Base-by-base conservation (phyloP, 306 rosid species). In the Leucaena leucocephala region DNA sequence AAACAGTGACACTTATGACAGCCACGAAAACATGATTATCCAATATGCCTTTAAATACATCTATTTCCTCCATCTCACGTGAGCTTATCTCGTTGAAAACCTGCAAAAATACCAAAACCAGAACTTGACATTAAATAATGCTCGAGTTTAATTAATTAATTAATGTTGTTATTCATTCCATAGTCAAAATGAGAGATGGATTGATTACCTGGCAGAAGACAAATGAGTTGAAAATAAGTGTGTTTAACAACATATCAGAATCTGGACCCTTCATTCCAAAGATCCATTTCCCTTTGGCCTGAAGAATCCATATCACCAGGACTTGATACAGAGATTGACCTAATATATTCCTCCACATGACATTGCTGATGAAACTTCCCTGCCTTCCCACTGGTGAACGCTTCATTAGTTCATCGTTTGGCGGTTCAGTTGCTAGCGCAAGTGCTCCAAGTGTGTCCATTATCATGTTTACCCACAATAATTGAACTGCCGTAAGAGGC, bases 401-500 rank as follows among this genome's bases (percentile, higher is more conserved):
- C 89, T 92, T 94, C 98, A 94, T 95, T 49, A 95, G 75, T 40
- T 89, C 97, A n/a, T 95, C 83, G 21, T 77, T 95, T 46, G 98
- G 98, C 82, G 98, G 98, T 88, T 95, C 98, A 2, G 98, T 95
- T 63, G 98, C 98, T 36, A 95, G 98, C 45, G 98, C 98, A 44
- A 95, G 90, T 50, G 98, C 98, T 77, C 98, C 98, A 12, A 95
- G 64, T 0, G 98, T 95, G 83, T 95, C 98, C 98, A 95, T 95
- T 40, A 95, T 95, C 98, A 95, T 95, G 90, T 95, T 95, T 70
- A 95, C 97, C 98, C 98, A 92, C 88, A 95, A 81, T 35, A 92
- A 91, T 81, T 95, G 98, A 87, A 95, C 98, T 4, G 98, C 98
- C n/a, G 98, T 95, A n/a, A 95, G 97, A 16, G 98, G 98, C 38